A percentile compares a stretch with the other conserved stretches of the same genome.
These are phyloP conservation scores for Saccharomycopsis babjevae DNA, from an alignment of 805 yeast species.

Conservation along the genomic window DNA sequence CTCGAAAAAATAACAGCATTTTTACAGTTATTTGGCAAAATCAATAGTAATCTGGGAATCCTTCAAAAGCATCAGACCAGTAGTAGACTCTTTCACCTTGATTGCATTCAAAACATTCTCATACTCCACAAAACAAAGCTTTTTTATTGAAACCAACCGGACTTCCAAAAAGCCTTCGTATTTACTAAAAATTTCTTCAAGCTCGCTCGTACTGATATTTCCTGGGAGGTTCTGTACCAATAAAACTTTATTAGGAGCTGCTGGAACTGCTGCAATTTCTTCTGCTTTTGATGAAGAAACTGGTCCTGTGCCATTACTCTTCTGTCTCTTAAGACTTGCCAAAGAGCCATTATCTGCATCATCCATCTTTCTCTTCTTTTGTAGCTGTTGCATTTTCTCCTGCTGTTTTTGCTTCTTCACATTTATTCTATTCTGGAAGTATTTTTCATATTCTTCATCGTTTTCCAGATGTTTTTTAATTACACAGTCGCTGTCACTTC, in stretches of 20 bases:
- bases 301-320: conserved; percentile 16
- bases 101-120: conserved; percentile 44
- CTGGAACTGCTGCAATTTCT: conserved; percentile 12
- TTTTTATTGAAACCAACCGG: conserved; percentile 54
- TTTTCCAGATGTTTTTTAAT: conserved; percentile 16
- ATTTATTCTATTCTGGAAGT: conserved; percentile 18
- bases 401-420: conserved; percentile 10
- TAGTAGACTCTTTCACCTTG: conserved; percentile 26
- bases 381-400: conserved; percentile 13
- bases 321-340: not conserved
- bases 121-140: conserved; percentile 77
- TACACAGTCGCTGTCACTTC: conserved; percentile 21
- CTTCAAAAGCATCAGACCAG: conserved; percentile 19
- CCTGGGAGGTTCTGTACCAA: conserved; percentile 57
- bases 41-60: conserved; percentile 21
- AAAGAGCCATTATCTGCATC: conserved; percentile 13
- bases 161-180: conserved; percentile 56
- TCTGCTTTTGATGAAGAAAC: conserved; percentile 18
- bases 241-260: conserved; percentile 56
- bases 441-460: conserved; percentile 16
- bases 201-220: conserved; percentile 29
- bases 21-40: conserved; percentile 22
- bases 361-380: conserved; percentile 17
- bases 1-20: not conserved
- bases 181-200: conserved; percentile 36